phyloP scores from a whole-genome alignment of 768 basidiomycete species.

The Gymnopilus junonius region DNA sequence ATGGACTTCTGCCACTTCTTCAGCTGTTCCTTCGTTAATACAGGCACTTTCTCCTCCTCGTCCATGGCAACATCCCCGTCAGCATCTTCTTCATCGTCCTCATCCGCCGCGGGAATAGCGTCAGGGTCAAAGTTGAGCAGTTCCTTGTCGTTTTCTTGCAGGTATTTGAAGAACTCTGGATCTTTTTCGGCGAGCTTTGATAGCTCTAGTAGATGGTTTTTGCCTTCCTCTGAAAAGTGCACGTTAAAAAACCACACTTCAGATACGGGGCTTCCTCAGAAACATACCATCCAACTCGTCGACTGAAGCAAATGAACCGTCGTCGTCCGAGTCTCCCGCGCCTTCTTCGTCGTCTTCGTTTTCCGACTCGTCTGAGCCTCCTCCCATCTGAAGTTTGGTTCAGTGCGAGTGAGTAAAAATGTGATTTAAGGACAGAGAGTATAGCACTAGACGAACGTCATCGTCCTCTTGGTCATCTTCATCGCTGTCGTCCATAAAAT shows the following conservation, averaged over 20 bases:
- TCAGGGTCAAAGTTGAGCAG: conserved; percentile 79
- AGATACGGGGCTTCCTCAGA: not conserved
- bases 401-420: not conserved
- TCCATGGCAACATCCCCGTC: conserved; percentile 52
- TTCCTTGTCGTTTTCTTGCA: conserved; percentile 93
- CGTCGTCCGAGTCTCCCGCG: conserved; percentile 51
- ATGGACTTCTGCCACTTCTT: conserved; percentile 88
- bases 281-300: conserved; percentile 67
- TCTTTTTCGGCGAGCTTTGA: conserved; percentile 93
- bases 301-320: conserved; percentile 74
- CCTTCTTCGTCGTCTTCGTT: conserved; percentile 33
- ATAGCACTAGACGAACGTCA: conserved; percentile 5
- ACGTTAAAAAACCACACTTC: not conserved
- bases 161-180: conserved; percentile 98
- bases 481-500: conserved; percentile 71
- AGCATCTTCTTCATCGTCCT: conserved; percentile 46
- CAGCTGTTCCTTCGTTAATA: conserved; percentile 72
- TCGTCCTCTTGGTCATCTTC: conserved; percentile 29
- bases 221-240: conserved; percentile 63
- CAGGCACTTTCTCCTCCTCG: conserved; percentile 50
- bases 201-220: conserved; percentile 78
- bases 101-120: conserved; percentile 42
- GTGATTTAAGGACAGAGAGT: not conserved
- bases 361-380: conserved; percentile 30
- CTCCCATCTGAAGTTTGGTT: conserved; percentile 5